A percentile compares a stretch with the other conserved stretches of the same genome.
Evolutionary conservation across 108 stramenopile species (phyloP).

Genomic region (Cyclotella choctawhatcheeana): DNA sequence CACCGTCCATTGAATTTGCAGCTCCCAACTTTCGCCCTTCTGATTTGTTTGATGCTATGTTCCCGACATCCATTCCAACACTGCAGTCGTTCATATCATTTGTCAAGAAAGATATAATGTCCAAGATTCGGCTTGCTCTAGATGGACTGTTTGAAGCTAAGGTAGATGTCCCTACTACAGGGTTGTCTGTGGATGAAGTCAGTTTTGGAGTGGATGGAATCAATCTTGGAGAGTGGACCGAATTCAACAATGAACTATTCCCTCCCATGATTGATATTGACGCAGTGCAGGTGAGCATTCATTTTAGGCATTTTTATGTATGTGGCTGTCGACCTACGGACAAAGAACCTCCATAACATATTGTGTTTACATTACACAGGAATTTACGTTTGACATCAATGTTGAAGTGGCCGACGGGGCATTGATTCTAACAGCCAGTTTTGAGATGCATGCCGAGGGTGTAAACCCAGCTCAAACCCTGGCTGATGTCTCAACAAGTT

Average conservation of each 20-base stretch:
- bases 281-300: constrained; percentile 1
- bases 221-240: neutral
- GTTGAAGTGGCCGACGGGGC: constrained; percentile 3
- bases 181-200: neutral
- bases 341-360: neutral
- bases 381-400: constrained; percentile 8
- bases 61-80: neutral
- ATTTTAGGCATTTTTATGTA: too few species aligned
- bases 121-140: neutral
- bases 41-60: constrained; percentile 24
- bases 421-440: neutral
- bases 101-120: constrained; percentile 13
- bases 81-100: neutral
- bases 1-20: constrained; percentile 21
- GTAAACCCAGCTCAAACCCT: constrained; percentile 21
- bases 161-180: constrained; percentile 12
- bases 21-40: constrained; percentile 13
- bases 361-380: neutral
- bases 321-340: too few species aligned
- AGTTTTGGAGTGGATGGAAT: neutral
- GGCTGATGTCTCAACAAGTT: neutral
- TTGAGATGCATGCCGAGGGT: constrained; percentile 10
- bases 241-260: neutral
- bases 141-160: constrained; percentile 15
- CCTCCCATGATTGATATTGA: constrained; percentile 8